Percentiles rank a stretch among this genome's conserved stretches.
Evolutionary conservation across 495 filamentous ascomycete genomes (phyloP).

Genomic region (Thermothielavioides terrestris): DNA sequence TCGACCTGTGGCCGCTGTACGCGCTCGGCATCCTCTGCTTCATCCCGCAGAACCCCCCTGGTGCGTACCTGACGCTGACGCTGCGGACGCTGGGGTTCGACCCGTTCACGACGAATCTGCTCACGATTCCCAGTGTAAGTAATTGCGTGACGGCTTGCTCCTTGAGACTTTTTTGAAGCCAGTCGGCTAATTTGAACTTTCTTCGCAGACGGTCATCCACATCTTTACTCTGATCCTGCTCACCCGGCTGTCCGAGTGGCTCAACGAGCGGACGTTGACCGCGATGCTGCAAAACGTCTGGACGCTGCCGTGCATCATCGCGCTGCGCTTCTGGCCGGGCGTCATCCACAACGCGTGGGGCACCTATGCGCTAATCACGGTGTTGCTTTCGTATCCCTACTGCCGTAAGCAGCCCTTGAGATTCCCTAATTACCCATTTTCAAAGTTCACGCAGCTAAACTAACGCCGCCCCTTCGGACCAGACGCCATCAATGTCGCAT

Average conservation of each 20-base stretch:
- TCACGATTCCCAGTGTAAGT: constrained; percentile 49
- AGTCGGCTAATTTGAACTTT: not conserved
- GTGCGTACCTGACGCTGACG: constrained; percentile 54
- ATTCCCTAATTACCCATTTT: not conserved
- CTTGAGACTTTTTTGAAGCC: too few species aligned
- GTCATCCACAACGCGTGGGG: constrained; percentile 5
- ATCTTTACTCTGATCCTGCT: constrained; percentile 33
- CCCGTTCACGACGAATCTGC: constrained; percentile 59
- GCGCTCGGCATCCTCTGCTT: constrained; percentile 49
- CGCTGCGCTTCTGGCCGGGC: constrained; percentile 32
- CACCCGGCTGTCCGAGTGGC: constrained; percentile 37
- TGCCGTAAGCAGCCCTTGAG: constrained; percentile 34
- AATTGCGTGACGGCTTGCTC: too few species aligned
- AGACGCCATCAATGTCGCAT: constrained; percentile 10
- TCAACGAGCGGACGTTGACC: constrained; percentile 21
- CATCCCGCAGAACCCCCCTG: constrained; percentile 46
- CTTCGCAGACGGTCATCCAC: constrained; percentile 21
- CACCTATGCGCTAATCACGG: constrained; percentile 27
- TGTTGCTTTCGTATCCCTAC: constrained; percentile 50
- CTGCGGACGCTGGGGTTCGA: constrained; percentile 53
- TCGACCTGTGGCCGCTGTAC: constrained; percentile 66
- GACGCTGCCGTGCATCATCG: constrained; percentile 46
- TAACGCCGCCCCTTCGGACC: not conserved
- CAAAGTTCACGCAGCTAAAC: not conserved
- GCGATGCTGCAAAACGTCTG: constrained; percentile 18